Conservation (phyloP, 1,284 basidiomycete genomes). For the Cryptococcus sp. region DNA sequence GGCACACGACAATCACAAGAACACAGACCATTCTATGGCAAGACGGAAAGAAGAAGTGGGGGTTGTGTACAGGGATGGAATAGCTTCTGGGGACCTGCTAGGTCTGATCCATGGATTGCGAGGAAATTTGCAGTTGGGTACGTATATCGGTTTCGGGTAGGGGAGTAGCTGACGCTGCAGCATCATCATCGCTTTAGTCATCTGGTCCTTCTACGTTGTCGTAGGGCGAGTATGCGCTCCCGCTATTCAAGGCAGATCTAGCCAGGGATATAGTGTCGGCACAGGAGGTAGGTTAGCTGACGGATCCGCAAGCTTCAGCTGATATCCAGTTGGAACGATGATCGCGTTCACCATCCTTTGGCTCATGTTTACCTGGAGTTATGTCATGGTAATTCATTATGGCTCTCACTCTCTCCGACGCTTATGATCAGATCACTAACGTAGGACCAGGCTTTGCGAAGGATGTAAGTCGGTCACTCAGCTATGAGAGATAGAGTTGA, state of each 20-base stretch:
- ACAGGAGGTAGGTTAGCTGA: conserved; percentile 58
- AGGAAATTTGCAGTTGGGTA: conserved; percentile 31
- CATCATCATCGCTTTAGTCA: conserved; percentile 26
- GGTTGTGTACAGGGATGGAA: too few relatives aligned
- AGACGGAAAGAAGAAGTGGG: too few relatives aligned
- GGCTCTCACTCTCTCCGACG: too few relatives aligned
- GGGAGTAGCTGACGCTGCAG: not conserved
- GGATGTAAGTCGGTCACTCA: conserved; percentile 54
- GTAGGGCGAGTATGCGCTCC: conserved; percentile 62
- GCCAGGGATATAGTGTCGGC: conserved; percentile 51
- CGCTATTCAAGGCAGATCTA: conserved; percentile 54
- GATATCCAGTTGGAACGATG: conserved; percentile 56
- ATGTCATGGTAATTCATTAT: conserved; percentile 55
- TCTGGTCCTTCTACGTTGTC: conserved; percentile 61
- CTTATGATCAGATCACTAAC: conserved; percentile 52
- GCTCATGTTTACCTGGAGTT: conserved; percentile 68
- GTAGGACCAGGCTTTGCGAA: conserved; percentile 65
- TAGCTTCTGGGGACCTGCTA: conserved; percentile 5
- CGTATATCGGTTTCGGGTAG: conserved; percentile 1
- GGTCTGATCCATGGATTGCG: conserved; percentile 24
- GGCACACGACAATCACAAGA: too few relatives aligned
- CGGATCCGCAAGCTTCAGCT: not conserved
- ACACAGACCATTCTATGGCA: too few relatives aligned
- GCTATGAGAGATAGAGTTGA: not conserved
- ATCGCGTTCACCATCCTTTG: conserved; percentile 59